Evolutionary conservation across 2,329 filamentous ascomycete species (phyloP), one percentile per base, ranked within the genome.

Genomic region (Aspergillus sergii): DNA sequence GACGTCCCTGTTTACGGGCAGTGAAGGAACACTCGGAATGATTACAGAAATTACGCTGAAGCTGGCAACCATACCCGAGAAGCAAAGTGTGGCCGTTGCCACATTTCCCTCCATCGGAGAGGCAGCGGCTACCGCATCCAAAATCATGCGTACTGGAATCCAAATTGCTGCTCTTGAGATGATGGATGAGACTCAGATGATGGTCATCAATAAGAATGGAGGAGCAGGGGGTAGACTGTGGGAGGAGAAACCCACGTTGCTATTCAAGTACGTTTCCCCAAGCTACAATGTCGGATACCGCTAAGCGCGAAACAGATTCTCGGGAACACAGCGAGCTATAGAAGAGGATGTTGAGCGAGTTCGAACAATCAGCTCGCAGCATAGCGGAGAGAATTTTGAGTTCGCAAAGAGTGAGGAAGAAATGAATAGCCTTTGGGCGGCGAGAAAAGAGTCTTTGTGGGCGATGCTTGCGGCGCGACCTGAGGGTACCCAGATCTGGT

Each of bases 331-430:
- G 70, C 84, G 85, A 45, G 85, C 88, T 30, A 91, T 95, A 3
- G 83, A 86, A 66, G 91, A 94, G 70, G 91, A 93, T 70, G 89
- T 94, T 53, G 77, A 80, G 7, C 91, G 93, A 57, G 86, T 91
- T 1, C 86, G 85, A 67, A 72, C 77, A 14, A 86, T 93, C 63
- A 80, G 80, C 45, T 77, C 80, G 50, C 79, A 79, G 0, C 76
- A 81, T 34, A 59, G 61, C n/a, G 63, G 64, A 1, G 54, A 54
- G 2, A 58, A 61, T 3, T 85, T 86, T 56, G 81, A 84, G 51
- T 85, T 86, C 67, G 83, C 84, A 9, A 75, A 74, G 8, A 80
- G 80, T 62, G 77, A 79, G 1, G 74, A 81, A 63, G 83, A 86
- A 69, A 81, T 81, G 59, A 80, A 83, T 62, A 78, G 78, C 4